Base-by-base conservation (phyloP, 1,284 basidiomycete genomes). In the Cutaneotrichosporon cavernicola region DNA sequence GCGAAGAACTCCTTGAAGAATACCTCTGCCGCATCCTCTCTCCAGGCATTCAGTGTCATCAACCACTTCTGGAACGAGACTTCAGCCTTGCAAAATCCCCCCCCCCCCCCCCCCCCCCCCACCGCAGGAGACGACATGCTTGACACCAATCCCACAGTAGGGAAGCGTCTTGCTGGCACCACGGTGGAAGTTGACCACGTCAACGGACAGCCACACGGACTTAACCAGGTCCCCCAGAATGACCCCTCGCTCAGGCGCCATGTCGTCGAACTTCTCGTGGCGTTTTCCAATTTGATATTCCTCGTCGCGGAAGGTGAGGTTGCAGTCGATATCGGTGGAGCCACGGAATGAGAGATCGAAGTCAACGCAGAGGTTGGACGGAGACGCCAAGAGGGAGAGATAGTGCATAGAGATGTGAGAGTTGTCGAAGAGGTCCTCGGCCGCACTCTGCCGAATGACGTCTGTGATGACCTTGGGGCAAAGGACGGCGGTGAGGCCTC, bases 191-290 rank as follows among this genome's bases (percentile, higher is more conserved):
- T 14, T 53, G 16, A 53, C 14, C 21, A n/a, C 30, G 9, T 53
- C 7, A 31, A 53, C 30, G 4, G 31, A 53, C 14, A 31, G 51
- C 31, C 51, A 53, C 51, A n/a, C 51, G 14, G 31, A 34, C 11
- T 18, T 34, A 18, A 53, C 18, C 14, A 53, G 14, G 9, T 31
- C 5, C 5, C 51, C 51, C 31, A 53, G 31, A 8, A 30, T 30
- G 18, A 18, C 14, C 18, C 51, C 30, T 10, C 51, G 51, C 31
- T 53, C 31, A 3, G 31, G 7, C 30, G 31, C 31, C 51, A 34
- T 32, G 51, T 53, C 51, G 31, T 53, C 9, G 16, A 53, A 6
- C 31, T 34, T 53, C n/a, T 51, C 49, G 49, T 26, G 22, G 49
- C 22, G 13, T n/a, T 1, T 22, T 13, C 6, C 46, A 47, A 22